Evolutionary conservation across 164 flowering plant genomes (phyloP), one percentile per base, ranked within the genome.

Genomic region (Saururus chinensis): DNA sequence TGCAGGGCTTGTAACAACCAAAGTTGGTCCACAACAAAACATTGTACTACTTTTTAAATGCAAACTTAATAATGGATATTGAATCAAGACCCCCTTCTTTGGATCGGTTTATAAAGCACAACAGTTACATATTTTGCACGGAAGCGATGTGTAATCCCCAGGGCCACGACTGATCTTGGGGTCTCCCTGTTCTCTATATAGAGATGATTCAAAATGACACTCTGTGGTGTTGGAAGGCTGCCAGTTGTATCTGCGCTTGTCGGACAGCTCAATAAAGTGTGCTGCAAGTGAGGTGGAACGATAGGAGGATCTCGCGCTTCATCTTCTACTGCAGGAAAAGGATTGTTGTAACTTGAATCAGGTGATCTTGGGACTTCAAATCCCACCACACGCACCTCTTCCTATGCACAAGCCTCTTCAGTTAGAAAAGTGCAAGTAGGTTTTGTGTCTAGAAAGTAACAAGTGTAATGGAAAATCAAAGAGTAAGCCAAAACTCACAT

Each of bases 281-380:
- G 84, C 23, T 84, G 90, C 73, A 93, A 74, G 64, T 89, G 98
- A 30, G 84, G 83, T 53, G 98, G 97, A 19, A 80, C 84, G 1
- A 69, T n/a, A 19, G 97, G 98, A 6, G 97, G 97, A 48, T 86
- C 97, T 61, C 88, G 79, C 57, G 82, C 79, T 56, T 86, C 90
- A 56, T 93, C 97, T 67, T 83, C 96, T 51, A 49, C 71, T 11
- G 81, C 84, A 7, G 85, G 86, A 68, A 78, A 81, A 4, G 65
- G 76, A 61, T 78, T 93, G 66, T 77, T 86, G 79, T 93, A 90
- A 64, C 92, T 90, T 51, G 96, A 67, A 64, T 87, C 97, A 0
- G 99, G 99, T 42, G 99, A 93, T 51, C 60, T 76, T 21, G 95
- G 95, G 56, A 79, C 82, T 72, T 90, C 97, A 70, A 93, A 93